Evolutionary conservation across 169 alveolate species (phyloP).

Genomic region (Eimeria brunetti): DNA sequence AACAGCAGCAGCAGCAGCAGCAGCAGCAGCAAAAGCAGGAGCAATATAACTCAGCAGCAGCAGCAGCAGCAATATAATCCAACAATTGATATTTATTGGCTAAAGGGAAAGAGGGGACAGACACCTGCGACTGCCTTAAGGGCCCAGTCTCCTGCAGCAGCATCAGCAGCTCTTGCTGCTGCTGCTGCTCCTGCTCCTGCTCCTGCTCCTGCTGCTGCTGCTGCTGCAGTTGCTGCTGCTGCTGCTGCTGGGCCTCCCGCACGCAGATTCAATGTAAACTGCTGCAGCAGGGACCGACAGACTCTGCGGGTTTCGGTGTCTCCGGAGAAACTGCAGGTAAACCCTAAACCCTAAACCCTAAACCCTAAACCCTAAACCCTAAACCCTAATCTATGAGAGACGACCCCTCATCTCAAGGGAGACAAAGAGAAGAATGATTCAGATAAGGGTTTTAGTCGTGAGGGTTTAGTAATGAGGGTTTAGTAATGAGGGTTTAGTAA

Average conservation of each 20-base stretch:
- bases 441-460: too few relatives aligned
- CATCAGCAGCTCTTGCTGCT: neutral
- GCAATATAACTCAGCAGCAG: neutral
- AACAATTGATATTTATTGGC: neutral
- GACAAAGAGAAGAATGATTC: too few relatives aligned
- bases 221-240: neutral
- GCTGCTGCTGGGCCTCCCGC: neutral
- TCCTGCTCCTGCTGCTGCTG: neutral
- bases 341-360: neutral
- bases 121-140: neutral
- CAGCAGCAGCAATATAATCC: neutral
- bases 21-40: neutral
- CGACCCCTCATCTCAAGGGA: neutral
- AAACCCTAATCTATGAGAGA: neutral
- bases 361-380: constrained; percentile 36
- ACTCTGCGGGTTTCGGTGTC: neutral
- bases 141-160: constrained; percentile 1
- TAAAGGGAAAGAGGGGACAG: neutral
- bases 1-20: neutral
- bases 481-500: neutral
- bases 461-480: too few relatives aligned
- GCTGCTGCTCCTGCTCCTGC: neutral
- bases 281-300: constrained; percentile 32
- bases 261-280: neutral
- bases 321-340: constrained; percentile 14